A percentile compares a stretch with the other conserved stretches of the same genome.
Evolutionary conservation across 2,329 filamentous ascomycete species (phyloP).

Genomic region (Colletotrichum zoysiae): DNA sequence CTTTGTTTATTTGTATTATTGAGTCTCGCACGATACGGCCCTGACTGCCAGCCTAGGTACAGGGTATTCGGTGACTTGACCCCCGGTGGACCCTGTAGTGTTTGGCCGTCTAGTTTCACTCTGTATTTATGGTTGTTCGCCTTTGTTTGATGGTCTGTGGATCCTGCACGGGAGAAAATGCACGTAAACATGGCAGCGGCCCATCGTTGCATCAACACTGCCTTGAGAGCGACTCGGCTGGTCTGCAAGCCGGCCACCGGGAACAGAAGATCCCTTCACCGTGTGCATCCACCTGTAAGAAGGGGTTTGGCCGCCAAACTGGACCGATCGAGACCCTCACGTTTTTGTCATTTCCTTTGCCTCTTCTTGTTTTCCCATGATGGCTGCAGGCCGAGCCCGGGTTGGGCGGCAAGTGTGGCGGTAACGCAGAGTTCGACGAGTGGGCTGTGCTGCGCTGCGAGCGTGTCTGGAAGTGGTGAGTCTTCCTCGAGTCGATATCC

Average conservation of each 20-base stretch:
- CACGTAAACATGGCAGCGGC: slow-evolving; percentile 27
- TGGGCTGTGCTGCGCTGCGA: slow-evolving; percentile 21
- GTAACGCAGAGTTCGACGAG: slow-evolving; percentile 1
- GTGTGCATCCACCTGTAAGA: not conserved
- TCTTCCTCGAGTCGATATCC: slow-evolving; percentile 21
- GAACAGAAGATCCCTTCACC: slow-evolving; percentile 11
- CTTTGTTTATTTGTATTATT: not conserved
- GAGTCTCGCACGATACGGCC: not conserved
- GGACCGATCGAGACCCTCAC: not conserved
- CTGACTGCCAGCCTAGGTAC: not conserved
- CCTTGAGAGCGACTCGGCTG: slow-evolving; percentile 12
- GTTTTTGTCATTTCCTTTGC: not conserved
- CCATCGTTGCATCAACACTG: slow-evolving; percentile 3
- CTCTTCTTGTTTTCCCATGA: not conserved
- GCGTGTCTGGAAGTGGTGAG: slow-evolving; percentile 11
- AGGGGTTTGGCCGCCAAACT: not conserved
- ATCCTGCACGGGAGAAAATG: slow-evolving; percentile 38
- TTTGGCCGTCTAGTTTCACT: slow-evolving; percentile 31
- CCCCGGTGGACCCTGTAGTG: slow-evolving; percentile 1
- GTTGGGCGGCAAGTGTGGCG: slow-evolving; percentile 4
- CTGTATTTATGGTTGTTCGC: slow-evolving; percentile 30
- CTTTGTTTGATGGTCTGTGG: slow-evolving; percentile 42
- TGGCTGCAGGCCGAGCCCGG: no score
- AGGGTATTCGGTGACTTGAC: not conserved
- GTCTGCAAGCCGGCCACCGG: slow-evolving; percentile 4